phyloP scores from a whole-genome alignment of 352 stramenopile species.

The Pythium volutum region DNA sequence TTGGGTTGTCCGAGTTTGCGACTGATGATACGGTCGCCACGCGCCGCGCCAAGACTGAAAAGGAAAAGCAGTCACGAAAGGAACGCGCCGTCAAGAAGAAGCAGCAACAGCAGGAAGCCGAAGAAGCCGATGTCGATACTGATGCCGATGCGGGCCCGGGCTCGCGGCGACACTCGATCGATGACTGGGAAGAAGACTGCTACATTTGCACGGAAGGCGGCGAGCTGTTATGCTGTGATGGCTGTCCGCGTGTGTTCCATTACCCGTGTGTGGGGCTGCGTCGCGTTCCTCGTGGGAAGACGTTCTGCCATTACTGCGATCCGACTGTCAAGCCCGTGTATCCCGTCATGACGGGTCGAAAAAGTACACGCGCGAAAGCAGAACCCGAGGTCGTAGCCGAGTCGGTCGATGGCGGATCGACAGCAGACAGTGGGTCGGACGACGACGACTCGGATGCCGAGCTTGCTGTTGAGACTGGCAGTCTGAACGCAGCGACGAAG shows the following conservation, averaged over 20 bases:
- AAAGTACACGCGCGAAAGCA: conserved; percentile 11
- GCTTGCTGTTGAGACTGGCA: conserved; percentile 15
- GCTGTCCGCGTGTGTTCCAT: conserved; percentile 92
- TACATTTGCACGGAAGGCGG: conserved; percentile 84
- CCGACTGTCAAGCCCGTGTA: conserved; percentile 64
- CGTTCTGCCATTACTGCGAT: conserved; percentile 81
- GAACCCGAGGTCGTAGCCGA: conserved; percentile 11
- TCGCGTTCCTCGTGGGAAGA: conserved; percentile 80
- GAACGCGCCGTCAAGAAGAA: conserved; percentile 69
- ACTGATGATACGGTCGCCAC: conserved; percentile 43
- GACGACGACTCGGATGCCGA: conserved; percentile 20
- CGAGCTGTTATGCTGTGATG: conserved; percentile 88
- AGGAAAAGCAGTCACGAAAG: conserved; percentile 69
- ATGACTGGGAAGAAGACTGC: conserved; percentile 90
- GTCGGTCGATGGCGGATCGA: conserved; percentile 13
- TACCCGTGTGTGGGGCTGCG: conserved; percentile 77
- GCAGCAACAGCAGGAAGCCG: conserved; percentile 54
- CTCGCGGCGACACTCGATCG: conserved; percentile 44
- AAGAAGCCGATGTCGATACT: conserved; percentile 37
- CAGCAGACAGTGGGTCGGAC: neutral
- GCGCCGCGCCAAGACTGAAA: conserved; percentile 57
- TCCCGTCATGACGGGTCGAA: conserved; percentile 23
- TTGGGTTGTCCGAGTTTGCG: conserved; percentile 56
- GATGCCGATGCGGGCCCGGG: conserved; percentile 36
- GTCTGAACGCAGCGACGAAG: conserved; percentile 32